Evolutionary conservation across 2,329 filamentous ascomycete species (phyloP), one percentile per base, ranked within the genome.

Genomic region (Dryadomyces sulphureus): DNA sequence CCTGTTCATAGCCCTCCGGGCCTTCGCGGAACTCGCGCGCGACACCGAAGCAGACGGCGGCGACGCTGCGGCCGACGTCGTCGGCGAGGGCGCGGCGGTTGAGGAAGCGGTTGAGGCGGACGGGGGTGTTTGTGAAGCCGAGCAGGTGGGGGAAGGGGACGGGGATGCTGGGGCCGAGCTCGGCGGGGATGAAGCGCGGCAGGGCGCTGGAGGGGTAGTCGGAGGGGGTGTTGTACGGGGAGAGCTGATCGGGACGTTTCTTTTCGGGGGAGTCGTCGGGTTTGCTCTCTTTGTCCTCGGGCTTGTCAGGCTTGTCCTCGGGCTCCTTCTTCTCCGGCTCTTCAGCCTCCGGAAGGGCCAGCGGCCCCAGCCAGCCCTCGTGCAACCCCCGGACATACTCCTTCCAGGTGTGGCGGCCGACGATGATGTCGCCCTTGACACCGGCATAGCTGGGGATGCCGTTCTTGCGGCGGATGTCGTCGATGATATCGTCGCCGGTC

Each of bases 391-490:
- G 75, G 21, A 96, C 69, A 61, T 96, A 98, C 64, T 98, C 92
- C 65, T 95, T 98, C 92, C 92, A 98, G 9, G 90, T 81, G 60
- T 95, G 84, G 47, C 90, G 71, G 12, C 92, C 92, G 55, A 98
- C 77, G 17, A 96, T 79, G 44, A 98, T 72, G 59, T 96, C 90
- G 39, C 92, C 92, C 51, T 75, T 74, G 20, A 82, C 69, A 9
- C 85, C 89, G 4, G 80, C 70, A 57, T 82, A 90, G 30, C 85
- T 78, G 22, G 68, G 70, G 9, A 90, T 75, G 7, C 81, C 81
- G 50, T 79, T 77, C 52, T 69, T 74, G 56, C 71, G 68, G 54
- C 89, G 74, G 45, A 82, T 65, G 9, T 74, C 69, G 48, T 79
- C 70, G 6, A 92, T 64, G 8, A 78, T 61, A 42, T 75, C 70